phyloP scores from a whole-genome alignment of 1,139 yeast genomes.

The Lodderomyces metapsilosis region DNA sequence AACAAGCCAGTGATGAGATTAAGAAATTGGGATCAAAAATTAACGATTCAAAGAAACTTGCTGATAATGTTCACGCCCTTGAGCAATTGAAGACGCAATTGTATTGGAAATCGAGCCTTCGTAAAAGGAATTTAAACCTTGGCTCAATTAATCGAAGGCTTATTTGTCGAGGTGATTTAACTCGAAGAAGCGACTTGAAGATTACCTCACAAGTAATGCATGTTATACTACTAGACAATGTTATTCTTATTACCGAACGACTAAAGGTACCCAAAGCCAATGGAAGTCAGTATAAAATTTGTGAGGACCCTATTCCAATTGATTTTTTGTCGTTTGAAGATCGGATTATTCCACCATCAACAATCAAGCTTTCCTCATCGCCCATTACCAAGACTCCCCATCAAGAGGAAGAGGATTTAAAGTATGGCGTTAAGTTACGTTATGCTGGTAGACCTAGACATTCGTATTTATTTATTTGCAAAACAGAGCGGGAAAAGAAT shows the following conservation, averaged over 20 bases:
- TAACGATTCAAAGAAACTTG: conserved; percentile 53
- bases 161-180: conserved; percentile 58
- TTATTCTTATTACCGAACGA: conserved; percentile 62
- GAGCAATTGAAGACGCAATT: conserved; percentile 48
- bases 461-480: conserved; percentile 56
- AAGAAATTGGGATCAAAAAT: conserved; percentile 37
- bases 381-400: conserved; percentile 19
- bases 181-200: conserved; percentile 62
- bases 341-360: conserved; percentile 13
- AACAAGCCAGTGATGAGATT: conserved; percentile 49
- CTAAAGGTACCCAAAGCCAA: conserved; percentile 25
- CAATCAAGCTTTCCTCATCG: conserved; percentile 21
- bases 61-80: conserved; percentile 53
- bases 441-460: conserved; percentile 47
- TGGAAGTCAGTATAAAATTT: conserved; percentile 37
- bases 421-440: conserved; percentile 40
- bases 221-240: conserved; percentile 70
- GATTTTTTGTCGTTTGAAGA: conserved; percentile 58
- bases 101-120: conserved; percentile 43
- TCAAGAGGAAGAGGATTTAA: conserved; percentile 28
- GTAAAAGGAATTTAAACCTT: conserved; percentile 50
- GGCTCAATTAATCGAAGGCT: conserved; percentile 57
- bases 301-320: conserved; percentile 61
- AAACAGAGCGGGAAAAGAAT: conserved; percentile 52
- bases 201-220: conserved; percentile 50